Evolutionary conservation across 2,329 filamentous ascomycete genomes (phyloP).

Genomic region (Emmonsia crescens): DNA sequence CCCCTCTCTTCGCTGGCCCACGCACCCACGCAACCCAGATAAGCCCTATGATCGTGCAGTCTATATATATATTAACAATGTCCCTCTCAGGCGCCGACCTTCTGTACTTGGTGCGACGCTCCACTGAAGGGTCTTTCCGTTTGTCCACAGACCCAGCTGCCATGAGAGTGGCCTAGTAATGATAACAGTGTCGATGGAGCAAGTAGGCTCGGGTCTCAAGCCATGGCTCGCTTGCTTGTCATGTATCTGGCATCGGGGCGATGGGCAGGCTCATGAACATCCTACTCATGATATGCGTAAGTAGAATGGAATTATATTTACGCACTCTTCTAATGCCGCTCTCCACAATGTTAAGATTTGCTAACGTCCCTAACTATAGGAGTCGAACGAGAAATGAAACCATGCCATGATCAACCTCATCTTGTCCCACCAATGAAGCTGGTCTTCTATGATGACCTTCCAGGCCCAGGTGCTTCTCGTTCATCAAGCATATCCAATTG

Average conservation of each 20-base stretch:
- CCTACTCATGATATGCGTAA: slow-evolving; percentile 17
- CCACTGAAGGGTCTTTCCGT: background rate
- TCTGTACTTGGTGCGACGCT: background rate
- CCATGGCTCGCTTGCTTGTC: slow-evolving; percentile 31
- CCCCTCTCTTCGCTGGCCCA: background rate
- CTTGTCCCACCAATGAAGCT: slow-evolving; percentile 38
- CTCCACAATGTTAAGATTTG: background rate
- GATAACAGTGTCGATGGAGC: slow-evolving; percentile 27
- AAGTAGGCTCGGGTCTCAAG: slow-evolving; percentile 30
- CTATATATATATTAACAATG: background rate
- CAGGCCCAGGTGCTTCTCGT: slow-evolving; percentile 22
- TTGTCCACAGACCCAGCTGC: background rate
- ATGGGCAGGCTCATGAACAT: slow-evolving; percentile 18
- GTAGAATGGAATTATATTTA: background rate
- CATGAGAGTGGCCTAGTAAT: slow-evolving; percentile 19
- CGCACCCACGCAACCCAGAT: background rate
- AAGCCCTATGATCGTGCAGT: background rate
- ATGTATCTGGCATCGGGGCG: slow-evolving; percentile 23
- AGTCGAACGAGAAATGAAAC: slow-evolving; percentile 33
- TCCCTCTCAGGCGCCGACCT: background rate
- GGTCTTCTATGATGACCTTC: slow-evolving; percentile 31
- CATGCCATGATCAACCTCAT: slow-evolving; percentile 37
- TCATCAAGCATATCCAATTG: slow-evolving; percentile 31
- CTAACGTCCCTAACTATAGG: slow-evolving; percentile 17
- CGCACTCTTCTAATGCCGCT: background rate